phyloP scores from a whole-genome alignment of 1,284 basidiomycete species.

The Sparassis latifolia region DNA sequence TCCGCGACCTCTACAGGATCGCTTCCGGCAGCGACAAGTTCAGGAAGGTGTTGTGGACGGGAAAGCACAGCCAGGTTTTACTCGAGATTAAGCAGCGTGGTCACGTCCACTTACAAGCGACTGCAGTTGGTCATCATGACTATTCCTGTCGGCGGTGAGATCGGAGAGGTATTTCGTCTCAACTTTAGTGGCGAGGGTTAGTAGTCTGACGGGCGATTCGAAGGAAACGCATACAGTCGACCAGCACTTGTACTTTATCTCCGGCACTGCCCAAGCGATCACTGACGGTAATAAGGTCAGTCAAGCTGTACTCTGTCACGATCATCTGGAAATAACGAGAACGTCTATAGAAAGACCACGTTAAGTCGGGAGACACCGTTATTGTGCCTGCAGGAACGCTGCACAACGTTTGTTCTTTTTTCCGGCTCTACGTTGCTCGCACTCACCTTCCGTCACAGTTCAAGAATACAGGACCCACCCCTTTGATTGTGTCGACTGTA shows the following conservation, averaged over 20 bases:
- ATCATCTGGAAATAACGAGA: not conserved
- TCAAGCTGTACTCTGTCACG: not conserved
- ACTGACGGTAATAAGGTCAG: conserved; percentile 21
- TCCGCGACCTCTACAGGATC: conserved; percentile 19
- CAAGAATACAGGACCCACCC: conserved; percentile 23
- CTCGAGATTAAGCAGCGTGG: too few relatives aligned
- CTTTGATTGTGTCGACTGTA: conserved; percentile 24
- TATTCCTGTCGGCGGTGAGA: conserved; percentile 23
- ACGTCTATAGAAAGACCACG: conserved; percentile 11
- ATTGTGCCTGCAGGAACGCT: conserved; percentile 25
- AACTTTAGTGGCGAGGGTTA: not conserved
- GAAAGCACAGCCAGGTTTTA: conserved; percentile 23
- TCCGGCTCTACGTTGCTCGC: not conserved
- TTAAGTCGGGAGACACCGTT: conserved; percentile 23
- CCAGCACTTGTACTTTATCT: conserved; percentile 26
- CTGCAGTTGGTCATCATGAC: conserved; percentile 25
- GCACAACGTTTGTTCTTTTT: conserved; percentile 21
- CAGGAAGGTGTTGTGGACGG: conserved; percentile 25
- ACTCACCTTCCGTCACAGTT: conserved; percentile 15
- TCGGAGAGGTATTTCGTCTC: conserved; percentile 17
- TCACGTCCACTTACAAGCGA: too few relatives aligned
- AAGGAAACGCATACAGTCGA: conserved; percentile 26
- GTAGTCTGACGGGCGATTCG: not conserved
- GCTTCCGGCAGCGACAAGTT: conserved; percentile 25
- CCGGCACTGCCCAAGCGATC: conserved; percentile 22